phyloP scores from a whole-genome alignment of 2,329 filamentous ascomycete genomes.

The Paecilomyces sp. region DNA sequence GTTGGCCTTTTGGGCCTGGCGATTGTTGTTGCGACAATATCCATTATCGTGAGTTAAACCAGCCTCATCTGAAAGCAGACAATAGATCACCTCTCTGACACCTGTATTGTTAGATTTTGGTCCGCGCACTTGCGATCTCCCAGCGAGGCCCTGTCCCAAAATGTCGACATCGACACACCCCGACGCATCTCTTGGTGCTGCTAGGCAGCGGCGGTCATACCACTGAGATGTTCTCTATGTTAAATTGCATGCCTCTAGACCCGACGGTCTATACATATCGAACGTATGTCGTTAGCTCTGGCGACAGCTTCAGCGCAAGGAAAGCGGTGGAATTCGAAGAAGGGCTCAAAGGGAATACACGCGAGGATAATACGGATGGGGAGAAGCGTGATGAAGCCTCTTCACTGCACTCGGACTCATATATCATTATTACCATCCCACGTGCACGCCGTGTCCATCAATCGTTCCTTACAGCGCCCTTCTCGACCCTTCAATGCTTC shows the following conservation, averaged over 20 bases:
- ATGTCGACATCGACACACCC: conserved; percentile 20
- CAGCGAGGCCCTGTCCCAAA: conserved; percentile 21
- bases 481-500: conserved; percentile 61
- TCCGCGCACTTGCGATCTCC: conserved; percentile 19
- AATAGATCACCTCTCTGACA: conserved; percentile 3
- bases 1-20: neutral
- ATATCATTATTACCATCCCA: conserved; percentile 61
- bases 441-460: conserved; percentile 80
- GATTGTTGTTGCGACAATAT: neutral
- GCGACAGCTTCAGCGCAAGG: conserved; percentile 63
- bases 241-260: conserved; percentile 51
- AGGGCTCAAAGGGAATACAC: conserved; percentile 11
- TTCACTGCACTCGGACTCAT: conserved; percentile 30
- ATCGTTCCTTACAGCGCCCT: conserved; percentile 63
- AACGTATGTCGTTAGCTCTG: conserved; percentile 73
- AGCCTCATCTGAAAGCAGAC: neutral
- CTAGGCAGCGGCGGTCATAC: conserved; percentile 93
- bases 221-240: conserved; percentile 84
- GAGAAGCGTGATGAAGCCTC: neutral
- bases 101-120: conserved; percentile 13
- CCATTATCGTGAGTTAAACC: neutral
- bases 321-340: conserved; percentile 60
- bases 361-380: neutral
- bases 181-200: conserved; percentile 65
- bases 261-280: conserved; percentile 53